Evolutionary conservation across 129 eudicot genomes (phyloP).

Genomic region (Ambrosia artemisiifolia): DNA sequence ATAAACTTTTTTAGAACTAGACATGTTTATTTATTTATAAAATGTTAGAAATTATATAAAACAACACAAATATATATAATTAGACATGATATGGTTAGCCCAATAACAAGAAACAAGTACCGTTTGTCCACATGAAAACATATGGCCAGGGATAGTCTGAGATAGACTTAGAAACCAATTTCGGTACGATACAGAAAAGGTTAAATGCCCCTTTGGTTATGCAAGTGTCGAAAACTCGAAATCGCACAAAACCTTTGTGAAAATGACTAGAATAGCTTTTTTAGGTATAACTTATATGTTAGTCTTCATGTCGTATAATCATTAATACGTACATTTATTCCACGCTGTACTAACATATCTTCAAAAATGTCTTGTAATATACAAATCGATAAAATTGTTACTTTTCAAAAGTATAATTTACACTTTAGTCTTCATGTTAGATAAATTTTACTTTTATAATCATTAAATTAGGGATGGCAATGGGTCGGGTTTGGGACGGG

Average conservation of each 20-base stretch:
- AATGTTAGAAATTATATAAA: not conserved
- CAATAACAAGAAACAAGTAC: not conserved
- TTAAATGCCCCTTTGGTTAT: constrained; percentile 1
- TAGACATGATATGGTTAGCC: not conserved
- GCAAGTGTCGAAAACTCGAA: not conserved
- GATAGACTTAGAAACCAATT: constrained; percentile 14
- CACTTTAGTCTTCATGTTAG: not conserved
- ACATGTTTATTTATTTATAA: not conserved
- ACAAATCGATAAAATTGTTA: too few species aligned
- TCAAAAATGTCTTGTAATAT: too few species aligned
- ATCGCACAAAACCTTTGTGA: not conserved
- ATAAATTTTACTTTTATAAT: not conserved
- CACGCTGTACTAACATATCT: too few species aligned
- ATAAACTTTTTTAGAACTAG: too few species aligned
- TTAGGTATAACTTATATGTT: not conserved
- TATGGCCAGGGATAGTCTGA: constrained; percentile 18
- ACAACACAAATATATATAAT: not conserved
- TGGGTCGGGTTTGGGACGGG: too few species aligned
- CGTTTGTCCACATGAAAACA: constrained; percentile 33
- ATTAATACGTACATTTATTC: too few species aligned
- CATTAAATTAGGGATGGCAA: too few species aligned
- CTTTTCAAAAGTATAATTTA: too few species aligned
- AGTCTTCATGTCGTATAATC: too few species aligned
- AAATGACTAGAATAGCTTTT: not conserved
- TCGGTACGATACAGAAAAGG: constrained; percentile 14